Evolutionary conservation across 768 basidiomycete species (phyloP), one percentile per base, ranked within the genome.

Genomic region (Mycena galericulata): DNA sequence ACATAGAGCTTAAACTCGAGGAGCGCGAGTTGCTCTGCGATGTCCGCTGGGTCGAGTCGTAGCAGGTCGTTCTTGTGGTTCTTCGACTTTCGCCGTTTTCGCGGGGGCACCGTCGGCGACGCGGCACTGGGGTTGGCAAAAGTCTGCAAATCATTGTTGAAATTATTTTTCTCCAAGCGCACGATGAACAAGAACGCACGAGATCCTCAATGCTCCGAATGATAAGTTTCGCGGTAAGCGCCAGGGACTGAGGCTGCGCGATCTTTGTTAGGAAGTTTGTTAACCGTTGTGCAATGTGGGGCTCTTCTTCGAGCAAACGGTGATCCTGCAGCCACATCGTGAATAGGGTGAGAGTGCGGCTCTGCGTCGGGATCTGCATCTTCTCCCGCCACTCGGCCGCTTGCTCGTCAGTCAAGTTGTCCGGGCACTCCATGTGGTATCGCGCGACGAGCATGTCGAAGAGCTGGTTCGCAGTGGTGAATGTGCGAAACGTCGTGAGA

Each of bases 1-100:
- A 82, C 79, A 77, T 96, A 97, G 8, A 90, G 82, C 40, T 84
- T 79, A 62, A 85, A 88, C 76, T 97, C 94, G 68, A 90, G 82
- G 49, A 96, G 79, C n/a, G 91, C 89, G 47, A 97, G 82, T 73
- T 97, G 95, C 46, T 95, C 89, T 0, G 95, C 95, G 36, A 97
- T 74, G 62, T 91, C 88, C 24, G 85, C 74, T 2, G 93, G 85
- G 71, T 93, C 90, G 65, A 92, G 82, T 70, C 88, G 87, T 15
- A 88, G 75, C 20, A 96, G 77, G 55, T 92, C 92, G 70, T 87
- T 84, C 75, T 85, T 89, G 63, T 85, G 84, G 5, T 82, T 75
- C 72, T 86, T 88, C 24, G 83, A 80, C 71, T 85, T 87, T 68
- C 83, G 81, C 43, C 83, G 70, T 66, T 80, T 82, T 71, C 76